Percentiles rank a stretch among this genome's conserved stretches.
Evolutionary conservation across 371 early-diverging fungal genomes (phyloP).

Genomic region (Apophysomyces trapeziformis): DNA sequence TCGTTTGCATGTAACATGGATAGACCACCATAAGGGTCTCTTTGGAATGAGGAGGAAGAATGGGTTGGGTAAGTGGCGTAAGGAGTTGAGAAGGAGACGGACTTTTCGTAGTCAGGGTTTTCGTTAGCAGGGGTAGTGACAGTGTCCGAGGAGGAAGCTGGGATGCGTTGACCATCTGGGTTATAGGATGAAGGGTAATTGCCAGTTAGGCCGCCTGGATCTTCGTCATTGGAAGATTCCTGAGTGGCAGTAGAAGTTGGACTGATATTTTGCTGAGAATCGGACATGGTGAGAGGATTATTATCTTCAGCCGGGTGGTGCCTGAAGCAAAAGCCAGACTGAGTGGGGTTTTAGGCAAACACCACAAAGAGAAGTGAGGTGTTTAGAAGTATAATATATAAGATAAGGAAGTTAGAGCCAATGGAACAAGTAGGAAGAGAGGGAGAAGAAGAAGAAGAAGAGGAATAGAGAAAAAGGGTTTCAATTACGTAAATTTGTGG

Average conservation of each 20-base stretch:
- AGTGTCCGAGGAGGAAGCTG: slow-evolving; percentile 12
- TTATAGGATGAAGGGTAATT: slow-evolving; percentile 9
- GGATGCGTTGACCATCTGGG: slow-evolving; percentile 18
- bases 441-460: no score
- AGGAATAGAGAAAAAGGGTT: no score
- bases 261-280: background rate
- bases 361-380: no score
- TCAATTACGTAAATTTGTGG: no score
- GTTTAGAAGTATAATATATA: no score
- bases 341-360: background rate
- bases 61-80: slow-evolving; percentile 7
- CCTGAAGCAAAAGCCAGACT: slow-evolving; percentile 2
- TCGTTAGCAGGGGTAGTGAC: slow-evolving; percentile 7
- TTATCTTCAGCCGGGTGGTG: background rate
- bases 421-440: no score
- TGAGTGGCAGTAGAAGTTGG: slow-evolving; percentile 9
- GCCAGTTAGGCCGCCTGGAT: slow-evolving; percentile 12
- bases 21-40: slow-evolving; percentile 45
- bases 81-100: slow-evolving; percentile 13
- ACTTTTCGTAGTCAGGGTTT: slow-evolving; percentile 8
- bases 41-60: slow-evolving; percentile 8
- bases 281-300: background rate
- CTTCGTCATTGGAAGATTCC: slow-evolving; percentile 10
- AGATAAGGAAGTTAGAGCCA: no score
- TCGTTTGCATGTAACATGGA: slow-evolving; percentile 31